Evolutionary conservation across 202 grass and related monocot species (phyloP), one percentile per base, ranked within the genome.

Genomic region (Hordeum pubiflorum): DNA sequence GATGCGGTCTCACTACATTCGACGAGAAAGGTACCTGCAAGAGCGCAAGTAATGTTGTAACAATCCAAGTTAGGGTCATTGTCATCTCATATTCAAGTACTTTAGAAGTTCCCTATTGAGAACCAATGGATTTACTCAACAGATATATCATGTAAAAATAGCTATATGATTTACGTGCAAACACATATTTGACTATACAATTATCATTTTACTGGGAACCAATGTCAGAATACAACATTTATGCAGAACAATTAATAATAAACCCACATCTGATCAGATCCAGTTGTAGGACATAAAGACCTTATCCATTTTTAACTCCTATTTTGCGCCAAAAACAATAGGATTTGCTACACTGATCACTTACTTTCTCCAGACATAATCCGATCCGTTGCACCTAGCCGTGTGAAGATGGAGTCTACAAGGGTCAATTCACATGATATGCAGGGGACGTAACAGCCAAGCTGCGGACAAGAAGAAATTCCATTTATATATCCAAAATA

Each of bases 351-450:
- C 13, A 50, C 60, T 63, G 12, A 52, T 56, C n/a, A 87, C 94
- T 67, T 72, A 97, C 94, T 97, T 89, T 97, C 94, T 55, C 94
- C 92, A 60, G 94, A 90, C 94, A 97, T 94, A 58, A 97, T 97
- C 75, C 88, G 83, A 81, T 97, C 94, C 33, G 84, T 94, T 75
- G 94, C 94, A 76, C 94, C 94, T 82, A 97, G 92, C 38, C 94
- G 78, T 69, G 90, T 97, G 83, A 94, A 97, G 69, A 97, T 94
- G 75, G 85, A 87, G 78, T 97, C 94, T 56, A 74, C 86, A 57
- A 84, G 84, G 43, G 94, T 92, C 10, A 97, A 73, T 67, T 90
- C 79, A 56, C 92, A 97, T 68, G 72, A 83, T 84, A 87, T 80
- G 72, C 94, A 93, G 37, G 94, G 94, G 34, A 94, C 94, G 75